phyloP scores from a whole-genome alignment of 1,284 basidiomycete species.

The Sanguinoderma infundibulare region DNA sequence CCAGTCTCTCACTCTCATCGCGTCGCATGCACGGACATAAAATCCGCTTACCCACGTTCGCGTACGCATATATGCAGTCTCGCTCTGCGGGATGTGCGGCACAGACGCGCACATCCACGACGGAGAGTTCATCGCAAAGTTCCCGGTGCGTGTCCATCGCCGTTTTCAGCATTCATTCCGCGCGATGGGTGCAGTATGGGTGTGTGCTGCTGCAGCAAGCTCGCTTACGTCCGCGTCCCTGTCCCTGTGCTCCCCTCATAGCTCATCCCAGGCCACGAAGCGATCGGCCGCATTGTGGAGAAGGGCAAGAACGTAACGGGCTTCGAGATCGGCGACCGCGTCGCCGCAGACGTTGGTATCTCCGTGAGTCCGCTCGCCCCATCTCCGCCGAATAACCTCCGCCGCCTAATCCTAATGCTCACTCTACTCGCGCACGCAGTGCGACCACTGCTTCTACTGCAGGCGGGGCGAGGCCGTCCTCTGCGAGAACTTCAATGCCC shows the following conservation, averaged over 20 bases:
- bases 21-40: neutral
- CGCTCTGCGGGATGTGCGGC: slow-evolving; percentile 39
- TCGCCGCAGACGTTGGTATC: slow-evolving; percentile 59
- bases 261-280: slow-evolving; percentile 65
- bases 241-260: slow-evolving; percentile 22
- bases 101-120: slow-evolving; percentile 65
- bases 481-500: slow-evolving; percentile 60
- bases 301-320: slow-evolving; percentile 58
- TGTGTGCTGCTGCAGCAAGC: neutral
- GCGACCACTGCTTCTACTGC: slow-evolving; percentile 64
- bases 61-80: slow-evolving; percentile 24
- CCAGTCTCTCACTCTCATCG: neutral
- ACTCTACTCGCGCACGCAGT: slow-evolving; percentile 34
- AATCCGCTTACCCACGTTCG: neutral
- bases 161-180: slow-evolving; percentile 15
- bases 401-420: slow-evolving; percentile 5
- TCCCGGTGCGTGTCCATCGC: slow-evolving; percentile 42
- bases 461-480: slow-evolving; percentile 56
- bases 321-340: slow-evolving; percentile 59
- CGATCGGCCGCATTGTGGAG: slow-evolving; percentile 55
- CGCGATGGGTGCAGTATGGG: neutral
- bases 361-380: slow-evolving; percentile 35
- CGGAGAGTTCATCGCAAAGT: slow-evolving; percentile 63
- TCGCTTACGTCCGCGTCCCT: slow-evolving; percentile 10
- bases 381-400: neutral